Evolutionary conservation across 495 filamentous ascomycete genomes (phyloP).

Genomic region (Hyaloscypha finlandica): DNA sequence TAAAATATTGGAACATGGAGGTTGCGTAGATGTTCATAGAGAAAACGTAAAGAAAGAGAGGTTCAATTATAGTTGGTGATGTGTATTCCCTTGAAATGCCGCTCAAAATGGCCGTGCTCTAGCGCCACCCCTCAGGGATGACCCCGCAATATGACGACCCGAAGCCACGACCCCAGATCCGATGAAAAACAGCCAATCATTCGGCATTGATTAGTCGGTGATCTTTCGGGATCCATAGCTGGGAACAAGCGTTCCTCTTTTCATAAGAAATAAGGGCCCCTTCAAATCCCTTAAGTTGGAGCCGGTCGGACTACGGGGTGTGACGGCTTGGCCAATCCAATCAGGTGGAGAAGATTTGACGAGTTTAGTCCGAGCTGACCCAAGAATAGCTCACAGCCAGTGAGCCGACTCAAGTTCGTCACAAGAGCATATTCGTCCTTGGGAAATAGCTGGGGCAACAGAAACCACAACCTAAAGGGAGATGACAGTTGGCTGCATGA

Average conservation of each 20-base stretch:
- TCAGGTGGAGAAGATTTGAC: background rate
- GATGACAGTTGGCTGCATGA: background rate
- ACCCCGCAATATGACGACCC: constrained; percentile 18
- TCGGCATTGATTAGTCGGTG: constrained; percentile 10
- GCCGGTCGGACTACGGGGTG: constrained; percentile 11
- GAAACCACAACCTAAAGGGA: background rate
- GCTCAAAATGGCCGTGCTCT: constrained; percentile 10
- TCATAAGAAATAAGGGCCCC: too few species aligned
- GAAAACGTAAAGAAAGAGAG: background rate
- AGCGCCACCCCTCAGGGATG: background rate
- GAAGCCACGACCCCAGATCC: constrained; percentile 10
- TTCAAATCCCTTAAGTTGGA: constrained; percentile 18
- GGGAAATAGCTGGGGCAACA: background rate
- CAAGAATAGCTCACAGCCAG: background rate
- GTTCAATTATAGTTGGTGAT: constrained; percentile 23
- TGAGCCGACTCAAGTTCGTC: background rate
- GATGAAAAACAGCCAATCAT: constrained; percentile 10
- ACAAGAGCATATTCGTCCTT: too few species aligned
- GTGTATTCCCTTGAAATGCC: constrained; percentile 19
- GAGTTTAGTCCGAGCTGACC: background rate
- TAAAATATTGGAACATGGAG: background rate
- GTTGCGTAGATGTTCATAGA: background rate
- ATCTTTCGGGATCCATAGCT: constrained; percentile 14
- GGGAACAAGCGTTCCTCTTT: background rate
- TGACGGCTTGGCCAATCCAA: background rate